Evolutionary conservation across 2,329 filamentous ascomycete species (phyloP), one percentile per base, ranked within the genome.

Genomic region (Sarocladiaceae sp.): DNA sequence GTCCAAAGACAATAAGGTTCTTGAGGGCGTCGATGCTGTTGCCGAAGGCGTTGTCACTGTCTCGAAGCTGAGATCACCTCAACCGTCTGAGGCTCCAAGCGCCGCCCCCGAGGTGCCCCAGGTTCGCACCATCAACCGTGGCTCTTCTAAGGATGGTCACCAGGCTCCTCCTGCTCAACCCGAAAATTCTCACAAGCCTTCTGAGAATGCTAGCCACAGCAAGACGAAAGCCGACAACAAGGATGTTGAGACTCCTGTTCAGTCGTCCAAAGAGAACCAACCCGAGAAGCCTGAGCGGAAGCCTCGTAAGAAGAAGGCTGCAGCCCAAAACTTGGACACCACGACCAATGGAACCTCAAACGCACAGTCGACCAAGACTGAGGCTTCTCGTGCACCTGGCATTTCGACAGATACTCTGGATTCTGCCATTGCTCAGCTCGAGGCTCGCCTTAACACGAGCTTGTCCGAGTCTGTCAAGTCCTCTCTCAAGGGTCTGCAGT

Each of bases 1-100:
- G 92, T 87, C 86, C 60, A 82, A 84, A 60, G 90, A 97, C 56
- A 93, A 91, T 70, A 96, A 95, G 74, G 88, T 96, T 51, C 75
- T 96, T 35, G 75, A 86, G 51, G 79, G 87, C 0, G 82, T 94
- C 35, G 85, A 96, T 67, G 92, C 90, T 2, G 77, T 90, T 40
- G 77, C 86, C 51, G 79, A 83, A 52, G 90, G 88, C 8, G 73
- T 88, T 25, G 88, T 96, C 54, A 82, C 82, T 36, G 86, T 96
- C 50, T 79, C 82, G 29, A 86, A 89, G 62, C 77, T 96, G 33
- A 80, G 79, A 65, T 71, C 65, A 62, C 77, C 72, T 52, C 79
- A 65, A 55, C 69, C 71, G 4, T 63, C 62, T n/a, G 74, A 76
- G 61, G 50, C 51, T 33, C 53, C 55, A 12, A 46, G 51, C 75